phyloP scores from a whole-genome alignment of 2,329 filamentous ascomycete genomes.

The Epichloe bromicola region DNA sequence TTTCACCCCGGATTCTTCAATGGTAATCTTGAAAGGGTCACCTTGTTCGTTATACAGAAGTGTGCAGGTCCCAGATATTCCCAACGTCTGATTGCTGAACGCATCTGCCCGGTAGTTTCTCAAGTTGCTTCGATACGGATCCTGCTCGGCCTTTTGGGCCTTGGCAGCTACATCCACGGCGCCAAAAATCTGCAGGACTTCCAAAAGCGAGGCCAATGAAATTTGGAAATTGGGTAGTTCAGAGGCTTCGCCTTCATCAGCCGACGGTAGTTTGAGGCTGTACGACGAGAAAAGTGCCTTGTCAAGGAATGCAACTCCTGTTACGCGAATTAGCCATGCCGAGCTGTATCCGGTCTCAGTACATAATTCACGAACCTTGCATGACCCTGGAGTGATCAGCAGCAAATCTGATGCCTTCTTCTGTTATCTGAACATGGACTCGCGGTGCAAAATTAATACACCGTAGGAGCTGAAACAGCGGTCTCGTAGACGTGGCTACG shows the following conservation, averaged over 20 bases:
- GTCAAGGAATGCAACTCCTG: constrained; percentile 60
- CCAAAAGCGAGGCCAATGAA: constrained; percentile 73
- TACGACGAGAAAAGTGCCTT: constrained; percentile 82
- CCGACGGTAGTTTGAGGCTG: constrained; percentile 42
- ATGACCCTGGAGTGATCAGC: constrained; percentile 82
- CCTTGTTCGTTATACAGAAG: constrained; percentile 66
- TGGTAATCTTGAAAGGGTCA: constrained; percentile 67
- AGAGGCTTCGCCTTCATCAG: constrained; percentile 24
- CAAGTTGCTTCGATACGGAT: constrained; percentile 48
- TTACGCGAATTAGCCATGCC: background rate
- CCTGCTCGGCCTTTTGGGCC: constrained; percentile 43
- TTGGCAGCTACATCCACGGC: constrained; percentile 56
- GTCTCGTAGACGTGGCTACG: constrained; percentile 64
- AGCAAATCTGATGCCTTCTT: constrained; percentile 75
- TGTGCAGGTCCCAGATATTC: constrained; percentile 75
- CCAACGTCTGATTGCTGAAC: constrained; percentile 71
- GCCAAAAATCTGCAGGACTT: constrained; percentile 91
- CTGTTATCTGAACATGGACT: constrained; percentile 59
- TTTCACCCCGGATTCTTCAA: constrained; percentile 75
- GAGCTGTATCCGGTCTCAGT: background rate
- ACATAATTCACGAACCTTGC: constrained; percentile 52
- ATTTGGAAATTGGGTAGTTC: constrained; percentile 67
- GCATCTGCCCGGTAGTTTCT: constrained; percentile 55
- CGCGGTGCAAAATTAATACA: constrained; percentile 48
- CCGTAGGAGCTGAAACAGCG: constrained; percentile 50